These are phyloP conservation scores for Lomentospora prolificans DNA, from an alignment of 2,329 filamentous ascomycete genomes.

Conservation along the genomic window DNA sequence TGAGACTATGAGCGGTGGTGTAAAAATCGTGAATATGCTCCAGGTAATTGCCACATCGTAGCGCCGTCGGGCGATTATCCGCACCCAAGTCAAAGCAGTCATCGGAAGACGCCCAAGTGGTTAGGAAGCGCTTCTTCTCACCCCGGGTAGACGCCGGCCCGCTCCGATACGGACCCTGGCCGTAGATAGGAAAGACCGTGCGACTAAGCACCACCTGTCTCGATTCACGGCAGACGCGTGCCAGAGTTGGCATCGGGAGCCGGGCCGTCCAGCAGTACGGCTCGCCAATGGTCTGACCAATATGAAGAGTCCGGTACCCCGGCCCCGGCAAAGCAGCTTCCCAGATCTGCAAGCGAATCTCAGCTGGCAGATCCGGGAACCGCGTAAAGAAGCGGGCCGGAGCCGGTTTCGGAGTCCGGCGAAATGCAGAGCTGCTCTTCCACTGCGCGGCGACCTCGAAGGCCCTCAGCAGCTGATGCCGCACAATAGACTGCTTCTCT, in stretches of 20 bases:
- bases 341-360: constrained; percentile 8
- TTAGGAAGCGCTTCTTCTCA: not conserved
- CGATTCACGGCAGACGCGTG: constrained; percentile 4
- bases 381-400: not conserved
- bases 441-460: not conserved
- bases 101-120: not conserved
- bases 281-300: constrained; percentile 5
- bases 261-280: constrained; percentile 6
- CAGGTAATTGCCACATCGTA: constrained; percentile 6
- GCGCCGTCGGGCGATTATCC: not conserved
- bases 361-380: constrained; percentile 1
- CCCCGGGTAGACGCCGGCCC: not conserved
- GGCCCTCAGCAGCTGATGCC: not conserved
- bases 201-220: not conserved
- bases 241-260: constrained; percentile 5
- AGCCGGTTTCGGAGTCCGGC: not conserved
- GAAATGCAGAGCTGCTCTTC: not conserved
- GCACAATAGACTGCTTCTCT: not conserved
- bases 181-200: constrained; percentile 1
- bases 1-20: not conserved
- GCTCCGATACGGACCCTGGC: not conserved
- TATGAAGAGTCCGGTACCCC: constrained; percentile 2
- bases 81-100: constrained; percentile 4
- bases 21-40: not conserved
- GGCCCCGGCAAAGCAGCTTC: not conserved